Conservation (phyloP, 352 stramenopile species). For the Lagenidium sp. region DNA sequence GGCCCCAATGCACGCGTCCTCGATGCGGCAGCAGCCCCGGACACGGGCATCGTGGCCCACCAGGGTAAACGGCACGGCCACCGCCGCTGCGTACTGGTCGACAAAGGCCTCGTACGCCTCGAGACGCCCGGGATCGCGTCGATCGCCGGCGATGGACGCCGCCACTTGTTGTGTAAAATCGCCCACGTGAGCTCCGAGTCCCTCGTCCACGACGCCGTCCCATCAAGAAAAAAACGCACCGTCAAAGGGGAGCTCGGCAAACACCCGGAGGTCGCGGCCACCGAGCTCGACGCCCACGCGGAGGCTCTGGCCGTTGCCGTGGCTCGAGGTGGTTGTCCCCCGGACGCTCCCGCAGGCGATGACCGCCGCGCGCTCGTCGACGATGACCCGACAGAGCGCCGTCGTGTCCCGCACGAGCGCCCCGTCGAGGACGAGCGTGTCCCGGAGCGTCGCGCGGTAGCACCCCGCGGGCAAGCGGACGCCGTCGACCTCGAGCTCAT, state of each 20-base stretch:
- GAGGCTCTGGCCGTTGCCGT: conserved; percentile 49
- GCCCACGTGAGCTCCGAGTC: not conserved
- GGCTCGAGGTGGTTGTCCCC: conserved; percentile 13
- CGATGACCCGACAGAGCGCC: conserved; percentile 35
- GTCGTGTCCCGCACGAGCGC: conserved; percentile 66
- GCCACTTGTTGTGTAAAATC: conserved; percentile 14
- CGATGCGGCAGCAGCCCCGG: conserved; percentile 48
- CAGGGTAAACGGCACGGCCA: conserved; percentile 41
- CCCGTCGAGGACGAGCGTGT: conserved; percentile 60
- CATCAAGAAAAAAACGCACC: conserved; percentile 12
- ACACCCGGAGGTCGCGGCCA: conserved; percentile 52
- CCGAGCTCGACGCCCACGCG: conserved; percentile 81
- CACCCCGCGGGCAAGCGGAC: conserved; percentile 48
- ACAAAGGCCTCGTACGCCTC: conserved; percentile 39
- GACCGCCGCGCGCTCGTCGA: conserved; percentile 37
- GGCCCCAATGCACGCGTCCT: conserved; percentile 55
- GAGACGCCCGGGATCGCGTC: conserved; percentile 30
- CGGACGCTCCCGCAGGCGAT: conserved; percentile 60
- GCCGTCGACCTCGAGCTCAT: conserved; percentile 32
- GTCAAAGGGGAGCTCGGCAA: conserved; percentile 65
- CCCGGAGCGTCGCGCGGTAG: conserved; percentile 56
- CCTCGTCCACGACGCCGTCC: too few relatives aligned
- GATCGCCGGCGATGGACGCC: conserved; percentile 25
- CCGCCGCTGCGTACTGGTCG: conserved; percentile 30
- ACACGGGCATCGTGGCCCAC: conserved; percentile 39